Evolutionary conservation across 2,329 filamentous ascomycete genomes (phyloP).

Genomic region (Amphichorda felina): DNA sequence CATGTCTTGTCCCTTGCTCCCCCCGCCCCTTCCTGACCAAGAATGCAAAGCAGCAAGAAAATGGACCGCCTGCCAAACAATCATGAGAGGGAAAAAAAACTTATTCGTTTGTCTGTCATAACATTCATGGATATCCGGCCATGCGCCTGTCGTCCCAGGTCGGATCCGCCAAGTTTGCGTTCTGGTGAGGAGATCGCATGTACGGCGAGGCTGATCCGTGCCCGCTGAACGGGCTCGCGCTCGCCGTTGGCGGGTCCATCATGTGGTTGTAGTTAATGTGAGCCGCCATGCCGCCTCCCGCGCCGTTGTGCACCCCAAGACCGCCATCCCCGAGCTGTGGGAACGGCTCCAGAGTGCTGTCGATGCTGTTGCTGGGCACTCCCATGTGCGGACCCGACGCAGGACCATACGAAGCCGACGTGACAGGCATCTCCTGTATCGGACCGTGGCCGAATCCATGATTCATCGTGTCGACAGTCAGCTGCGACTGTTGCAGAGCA

Average conservation of each 20-base stretch:
- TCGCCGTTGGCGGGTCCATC: conserved; percentile 17
- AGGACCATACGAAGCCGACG: conserved; percentile 11
- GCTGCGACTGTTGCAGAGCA: conserved; percentile 11
- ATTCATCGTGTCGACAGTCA: conserved; percentile 13
- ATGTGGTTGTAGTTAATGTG: conserved; percentile 18
- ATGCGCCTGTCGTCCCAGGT: conserved; percentile 13
- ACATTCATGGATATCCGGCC: conserved; percentile 1
- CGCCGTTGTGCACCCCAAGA: conserved; percentile 17
- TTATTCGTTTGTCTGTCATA: too few relatives aligned
- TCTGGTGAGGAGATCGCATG: conserved; percentile 18
- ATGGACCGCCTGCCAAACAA: too few relatives aligned
- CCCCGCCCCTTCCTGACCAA: too few relatives aligned
- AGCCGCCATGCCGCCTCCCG: conserved; percentile 11
- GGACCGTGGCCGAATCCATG: conserved; percentile 11
- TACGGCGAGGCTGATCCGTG: conserved; percentile 22
- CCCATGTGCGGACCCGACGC: conserved; percentile 11
- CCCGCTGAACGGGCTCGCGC: conserved; percentile 22
- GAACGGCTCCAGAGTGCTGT: conserved; percentile 16
- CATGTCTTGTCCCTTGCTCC: too few relatives aligned
- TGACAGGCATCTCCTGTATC: conserved; percentile 13
- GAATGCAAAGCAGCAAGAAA: too few relatives aligned
- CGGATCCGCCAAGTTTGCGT: conserved; percentile 4
- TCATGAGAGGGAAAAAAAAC: too few relatives aligned
- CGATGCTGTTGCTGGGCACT: conserved; percentile 8
- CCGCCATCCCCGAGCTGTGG: conserved; percentile 13